Percentiles rank a stretch among this genome's conserved stretches.
Conservation (phyloP, 2,329 filamentous ascomycete genomes). For the Colletotrichum chlorophyti region DNA sequence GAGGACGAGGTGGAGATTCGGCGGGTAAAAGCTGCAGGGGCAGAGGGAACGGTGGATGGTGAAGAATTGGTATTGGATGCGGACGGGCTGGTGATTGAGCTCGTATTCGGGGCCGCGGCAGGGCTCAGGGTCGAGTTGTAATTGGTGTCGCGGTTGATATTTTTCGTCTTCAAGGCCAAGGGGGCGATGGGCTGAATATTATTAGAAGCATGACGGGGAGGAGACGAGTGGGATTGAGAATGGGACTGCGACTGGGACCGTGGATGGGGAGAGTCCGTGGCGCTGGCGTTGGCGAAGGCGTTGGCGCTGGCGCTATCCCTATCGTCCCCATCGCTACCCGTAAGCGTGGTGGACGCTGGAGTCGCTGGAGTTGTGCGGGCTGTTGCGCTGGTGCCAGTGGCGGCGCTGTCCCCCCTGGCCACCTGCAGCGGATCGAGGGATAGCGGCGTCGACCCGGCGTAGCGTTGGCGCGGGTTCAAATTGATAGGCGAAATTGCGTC, state of each 20-base stretch:
- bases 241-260: constrained; percentile 15
- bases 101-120: constrained; percentile 18
- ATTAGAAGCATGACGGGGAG: background rate
- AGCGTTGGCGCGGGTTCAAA: constrained; percentile 16
- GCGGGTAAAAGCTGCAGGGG: constrained; percentile 19
- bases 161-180: constrained; percentile 22
- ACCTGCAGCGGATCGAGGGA: constrained; percentile 24
- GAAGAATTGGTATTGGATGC: constrained; percentile 12
- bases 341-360: background rate
- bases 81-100: constrained; percentile 19
- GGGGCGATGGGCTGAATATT: constrained; percentile 4
- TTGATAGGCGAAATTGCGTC: constrained; percentile 12
- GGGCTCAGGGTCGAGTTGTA: constrained; percentile 1
- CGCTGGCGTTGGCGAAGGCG: background rate
- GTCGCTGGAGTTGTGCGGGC: no score
- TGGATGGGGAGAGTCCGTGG: constrained; percentile 4
- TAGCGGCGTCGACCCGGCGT: constrained; percentile 29
- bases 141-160: constrained; percentile 1
- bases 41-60: constrained; percentile 15
- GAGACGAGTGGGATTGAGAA: background rate
- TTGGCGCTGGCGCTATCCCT: background rate
- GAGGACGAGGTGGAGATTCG: constrained; percentile 18
- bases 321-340: background rate
- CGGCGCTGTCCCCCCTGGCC: background rate
- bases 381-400: background rate